Conservation (phyloP, 75 land plant species). For the Picea sitchensis region DNA sequence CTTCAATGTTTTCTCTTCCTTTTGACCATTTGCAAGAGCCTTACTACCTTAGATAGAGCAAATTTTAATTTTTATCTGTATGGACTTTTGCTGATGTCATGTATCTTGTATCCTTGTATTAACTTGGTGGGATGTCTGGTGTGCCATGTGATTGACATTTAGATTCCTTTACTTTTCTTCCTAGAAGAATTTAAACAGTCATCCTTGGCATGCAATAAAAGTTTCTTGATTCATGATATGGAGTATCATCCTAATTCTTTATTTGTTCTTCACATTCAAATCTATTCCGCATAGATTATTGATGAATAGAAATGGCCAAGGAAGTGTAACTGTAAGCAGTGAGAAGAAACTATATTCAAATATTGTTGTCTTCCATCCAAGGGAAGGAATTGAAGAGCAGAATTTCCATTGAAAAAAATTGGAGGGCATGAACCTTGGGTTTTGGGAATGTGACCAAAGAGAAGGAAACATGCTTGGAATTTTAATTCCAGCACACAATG, state of each 20-base stretch:
- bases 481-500: background rate
- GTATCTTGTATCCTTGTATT: conserved; percentile 1
- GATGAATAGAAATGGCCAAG: background rate
- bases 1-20: background rate
- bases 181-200: background rate
- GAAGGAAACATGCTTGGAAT: background rate
- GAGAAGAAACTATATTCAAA: background rate
- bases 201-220: background rate
- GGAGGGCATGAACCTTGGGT: background rate
- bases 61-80: background rate
- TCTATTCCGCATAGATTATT: background rate
- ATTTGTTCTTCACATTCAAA: background rate
- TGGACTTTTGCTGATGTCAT: background rate
- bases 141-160: background rate
- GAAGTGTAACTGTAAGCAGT: background rate
- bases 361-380: background rate
- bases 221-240: background rate
- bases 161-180: background rate
- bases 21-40: background rate
- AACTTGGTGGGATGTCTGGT: background rate
- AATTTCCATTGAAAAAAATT: background rate
- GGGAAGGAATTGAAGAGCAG: background rate
- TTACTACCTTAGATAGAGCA: background rate
- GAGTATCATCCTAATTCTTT: background rate
- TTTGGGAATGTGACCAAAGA: background rate